phyloP scores from a whole-genome alignment of 768 basidiomycete genomes.

The Hypholoma sublateritium region DNA sequence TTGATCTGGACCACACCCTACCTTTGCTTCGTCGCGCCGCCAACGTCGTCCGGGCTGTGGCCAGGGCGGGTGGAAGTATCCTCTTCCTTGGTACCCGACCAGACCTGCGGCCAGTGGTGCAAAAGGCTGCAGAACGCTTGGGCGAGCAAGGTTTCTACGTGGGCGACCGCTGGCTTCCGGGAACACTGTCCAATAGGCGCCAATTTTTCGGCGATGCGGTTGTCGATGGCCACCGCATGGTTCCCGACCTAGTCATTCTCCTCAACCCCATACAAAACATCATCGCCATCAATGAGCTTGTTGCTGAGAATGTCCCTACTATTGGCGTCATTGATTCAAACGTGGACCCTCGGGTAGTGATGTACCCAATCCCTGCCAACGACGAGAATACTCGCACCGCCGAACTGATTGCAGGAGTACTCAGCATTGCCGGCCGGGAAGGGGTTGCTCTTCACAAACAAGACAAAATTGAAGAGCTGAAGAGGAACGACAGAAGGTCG shows the following conservation, averaged over 20 bases:
- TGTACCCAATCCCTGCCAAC: slow-evolving; percentile 99
- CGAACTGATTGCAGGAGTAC: slow-evolving; percentile 85
- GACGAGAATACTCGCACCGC: slow-evolving; percentile 91
- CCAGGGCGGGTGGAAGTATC: slow-evolving; percentile 78
- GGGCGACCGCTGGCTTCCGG: slow-evolving; percentile 89
- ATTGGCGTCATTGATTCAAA: slow-evolving; percentile 95
- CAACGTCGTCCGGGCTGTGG: slow-evolving; percentile 80
- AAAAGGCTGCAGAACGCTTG: slow-evolving; percentile 77
- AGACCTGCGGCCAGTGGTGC: slow-evolving; percentile 72
- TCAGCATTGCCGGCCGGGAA: slow-evolving; percentile 85
- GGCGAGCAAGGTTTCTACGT: slow-evolving; percentile 83
- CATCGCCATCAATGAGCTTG: slow-evolving; percentile 89
- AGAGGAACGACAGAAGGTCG: slow-evolving; percentile 24
- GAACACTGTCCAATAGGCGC: slow-evolving; percentile 87
- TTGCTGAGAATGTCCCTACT: slow-evolving; percentile 86
- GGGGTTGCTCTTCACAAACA: slow-evolving; percentile 50
- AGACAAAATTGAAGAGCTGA: slow-evolving; percentile 27
- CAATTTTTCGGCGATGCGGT: slow-evolving; percentile 67
- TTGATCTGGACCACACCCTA: slow-evolving; percentile 92
- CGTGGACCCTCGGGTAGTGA: slow-evolving; percentile 92
- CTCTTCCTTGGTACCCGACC: slow-evolving; percentile 89
- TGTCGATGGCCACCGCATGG: slow-evolving; percentile 50
- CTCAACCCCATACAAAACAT: slow-evolving; percentile 87
- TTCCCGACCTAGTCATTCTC: slow-evolving; percentile 88
- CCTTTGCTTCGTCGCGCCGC: slow-evolving; percentile 91